Base-by-base conservation (phyloP, 306 rosid genomes). In the Prunus kanzakura region DNA sequence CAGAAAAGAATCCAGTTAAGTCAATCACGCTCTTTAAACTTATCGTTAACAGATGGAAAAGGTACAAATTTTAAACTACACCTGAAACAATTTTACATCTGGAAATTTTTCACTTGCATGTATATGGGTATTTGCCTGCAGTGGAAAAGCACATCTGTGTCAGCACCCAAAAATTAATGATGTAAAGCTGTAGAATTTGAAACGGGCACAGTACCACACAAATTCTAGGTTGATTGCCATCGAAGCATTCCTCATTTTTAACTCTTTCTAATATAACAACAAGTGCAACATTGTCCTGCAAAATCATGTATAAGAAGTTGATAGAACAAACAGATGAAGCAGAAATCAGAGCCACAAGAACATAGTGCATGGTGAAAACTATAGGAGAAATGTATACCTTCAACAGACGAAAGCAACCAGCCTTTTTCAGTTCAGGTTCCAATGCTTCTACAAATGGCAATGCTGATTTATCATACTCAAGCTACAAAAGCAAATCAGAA, bases 71-170 rank as follows among this genome's bases (percentile, higher is more conserved):
- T 64, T 55, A 35, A 63, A 19, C 19, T 29, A 71, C 71, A 85
- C 84, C 84, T 82, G 86, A 41, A 67, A 56, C 66, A 76, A 46
- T 69, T 79, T 82, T 3, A 62, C 82, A 30, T 75, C 82, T 3
- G 71, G 71, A 51, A 23, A 4, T 2, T 14, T 1, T 27, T 20
- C 50, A 72, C 32, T 50, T 55, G 84, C 75, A 71, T n/a, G 30
- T 80, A 85, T 63, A 73, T 85, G 88, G 22, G 86, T 69, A 67
- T 82, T 85, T 76, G 81, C 82, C 88, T 76, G 22, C 2, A 11
- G 64, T 62, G 12, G 35, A 38, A 67, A 79, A 43, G 46, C 22
- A 13, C 11, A 22, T 73, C 61, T 22, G 14, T 43, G 72, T 72
- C 58, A 75, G 50, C 43, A 46, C 35, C 72, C 54, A 29, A 12